Conservation (phyloP, 148 eudicot species). For the Cornus kousa region DNA sequence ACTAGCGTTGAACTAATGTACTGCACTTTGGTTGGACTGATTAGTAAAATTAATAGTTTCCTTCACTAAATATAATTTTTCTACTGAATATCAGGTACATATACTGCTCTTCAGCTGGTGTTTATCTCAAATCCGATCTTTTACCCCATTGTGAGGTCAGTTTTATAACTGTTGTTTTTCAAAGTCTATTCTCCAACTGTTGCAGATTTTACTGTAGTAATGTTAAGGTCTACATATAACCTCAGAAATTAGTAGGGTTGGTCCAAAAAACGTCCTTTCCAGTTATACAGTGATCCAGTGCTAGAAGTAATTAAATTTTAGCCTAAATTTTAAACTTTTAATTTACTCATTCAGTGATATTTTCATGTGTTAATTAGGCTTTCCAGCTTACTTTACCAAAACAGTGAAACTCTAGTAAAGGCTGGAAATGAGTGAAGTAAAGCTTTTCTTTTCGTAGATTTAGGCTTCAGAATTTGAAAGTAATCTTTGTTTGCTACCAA, state of each 20-base stretch:
- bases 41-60: background rate
- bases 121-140: slow-evolving; percentile 84
- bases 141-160: slow-evolving; percentile 88
- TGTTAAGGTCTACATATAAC: background rate
- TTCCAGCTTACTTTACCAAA: no score
- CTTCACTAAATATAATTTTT: background rate
- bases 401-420: background rate
- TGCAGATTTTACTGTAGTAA: background rate
- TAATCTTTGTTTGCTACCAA: background rate
- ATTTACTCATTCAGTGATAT: background rate
- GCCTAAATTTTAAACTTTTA: background rate
- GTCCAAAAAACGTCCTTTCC: background rate
- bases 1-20: background rate
- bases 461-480: background rate
- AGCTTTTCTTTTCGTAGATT: background rate
- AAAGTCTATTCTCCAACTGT: background rate
- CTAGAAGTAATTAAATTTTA: background rate
- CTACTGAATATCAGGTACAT: slow-evolving; percentile 63
- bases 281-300: background rate
- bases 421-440: background rate
- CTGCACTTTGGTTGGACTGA: background rate
- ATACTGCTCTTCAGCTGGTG: slow-evolving; percentile 97
- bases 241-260: background rate
- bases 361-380: background rate
- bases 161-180: background rate